Conservation (phyloP, 2,329 filamentous ascomycete genomes). For the Diplodia sapinea region DNA sequence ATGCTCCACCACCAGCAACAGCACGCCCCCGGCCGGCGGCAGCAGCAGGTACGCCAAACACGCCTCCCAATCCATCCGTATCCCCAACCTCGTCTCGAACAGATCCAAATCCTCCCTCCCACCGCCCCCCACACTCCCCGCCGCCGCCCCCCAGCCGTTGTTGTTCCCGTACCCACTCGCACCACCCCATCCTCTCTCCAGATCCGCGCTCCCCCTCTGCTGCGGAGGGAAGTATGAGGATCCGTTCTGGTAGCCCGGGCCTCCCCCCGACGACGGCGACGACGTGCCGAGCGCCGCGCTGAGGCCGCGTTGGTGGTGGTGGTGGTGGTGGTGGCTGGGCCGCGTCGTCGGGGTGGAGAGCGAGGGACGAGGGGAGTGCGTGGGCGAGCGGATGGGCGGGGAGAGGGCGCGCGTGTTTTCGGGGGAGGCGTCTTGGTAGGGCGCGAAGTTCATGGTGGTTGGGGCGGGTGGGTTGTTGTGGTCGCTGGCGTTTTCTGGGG, state of each 20-base stretch:
- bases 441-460: slow-evolving; percentile 71
- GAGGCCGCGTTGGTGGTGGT: slow-evolving; percentile 40
- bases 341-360: slow-evolving; percentile 48
- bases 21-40: slow-evolving; percentile 83
- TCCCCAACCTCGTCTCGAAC: slow-evolving; percentile 87
- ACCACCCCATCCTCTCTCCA: slow-evolving; percentile 37
- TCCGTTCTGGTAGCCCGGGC: slow-evolving; percentile 37
- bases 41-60: slow-evolving; percentile 84
- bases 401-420: slow-evolving; percentile 83
- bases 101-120: slow-evolving; percentile 71
- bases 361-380: slow-evolving; percentile 49
- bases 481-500: neutral
- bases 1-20: slow-evolving; percentile 84
- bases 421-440: slow-evolving; percentile 91
- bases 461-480: neutral
- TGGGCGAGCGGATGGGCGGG: slow-evolving; percentile 61
- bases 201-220: slow-evolving; percentile 29
- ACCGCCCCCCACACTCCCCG: no score
- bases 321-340: no score
- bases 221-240: slow-evolving; percentile 39
- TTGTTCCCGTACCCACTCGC: slow-evolving; percentile 34
- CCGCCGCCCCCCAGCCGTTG: slow-evolving; percentile 45
- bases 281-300: slow-evolving; percentile 39
- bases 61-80: slow-evolving; percentile 88
- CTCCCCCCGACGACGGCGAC: slow-evolving; percentile 33